Conservation (phyloP, 2,329 filamentous ascomycete genomes). For the Aspergillus japonicus region DNA sequence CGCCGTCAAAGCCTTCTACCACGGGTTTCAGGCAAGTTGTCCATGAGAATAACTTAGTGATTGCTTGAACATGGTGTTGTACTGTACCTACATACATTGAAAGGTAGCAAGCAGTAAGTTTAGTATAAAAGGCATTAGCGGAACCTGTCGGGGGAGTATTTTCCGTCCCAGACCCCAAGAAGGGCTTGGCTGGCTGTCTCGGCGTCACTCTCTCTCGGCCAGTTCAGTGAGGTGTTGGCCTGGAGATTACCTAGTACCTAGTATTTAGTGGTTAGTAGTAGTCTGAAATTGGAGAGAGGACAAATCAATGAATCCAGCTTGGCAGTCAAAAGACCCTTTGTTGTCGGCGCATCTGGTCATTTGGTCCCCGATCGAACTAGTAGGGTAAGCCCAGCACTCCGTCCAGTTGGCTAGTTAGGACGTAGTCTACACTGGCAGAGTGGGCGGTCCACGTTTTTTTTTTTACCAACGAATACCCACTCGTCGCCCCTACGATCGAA, state of each 20-base stretch:
- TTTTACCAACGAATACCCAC: constrained; percentile 11
- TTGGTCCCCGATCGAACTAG: not conserved
- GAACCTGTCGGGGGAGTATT: too few species aligned
- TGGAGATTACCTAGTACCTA: too few species aligned
- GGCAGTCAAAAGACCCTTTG: not conserved
- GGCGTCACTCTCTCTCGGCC: not conserved
- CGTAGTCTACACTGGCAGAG: not conserved
- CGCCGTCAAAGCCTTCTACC: not conserved
- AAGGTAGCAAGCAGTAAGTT: too few species aligned
- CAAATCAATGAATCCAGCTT: not conserved
- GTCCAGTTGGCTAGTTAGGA: not conserved
- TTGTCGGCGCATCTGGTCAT: not conserved
- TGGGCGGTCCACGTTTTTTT: constrained; percentile 16
- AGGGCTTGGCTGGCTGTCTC: not conserved
- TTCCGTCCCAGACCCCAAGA: too few species aligned
- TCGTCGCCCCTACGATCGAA: constrained; percentile 8
- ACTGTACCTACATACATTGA: too few species aligned
- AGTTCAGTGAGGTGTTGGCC: too few species aligned
- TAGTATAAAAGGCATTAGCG: too few species aligned
- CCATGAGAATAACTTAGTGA: too few species aligned
- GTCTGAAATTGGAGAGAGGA: not conserved
- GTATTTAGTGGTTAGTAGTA: too few species aligned
- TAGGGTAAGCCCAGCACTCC: not conserved
- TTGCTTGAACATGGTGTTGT: too few species aligned
- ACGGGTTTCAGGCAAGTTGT: too few species aligned